Evolutionary conservation across 1,284 basidiomycete genomes (phyloP).

Genomic region (Chalciporus piperatoides): DNA sequence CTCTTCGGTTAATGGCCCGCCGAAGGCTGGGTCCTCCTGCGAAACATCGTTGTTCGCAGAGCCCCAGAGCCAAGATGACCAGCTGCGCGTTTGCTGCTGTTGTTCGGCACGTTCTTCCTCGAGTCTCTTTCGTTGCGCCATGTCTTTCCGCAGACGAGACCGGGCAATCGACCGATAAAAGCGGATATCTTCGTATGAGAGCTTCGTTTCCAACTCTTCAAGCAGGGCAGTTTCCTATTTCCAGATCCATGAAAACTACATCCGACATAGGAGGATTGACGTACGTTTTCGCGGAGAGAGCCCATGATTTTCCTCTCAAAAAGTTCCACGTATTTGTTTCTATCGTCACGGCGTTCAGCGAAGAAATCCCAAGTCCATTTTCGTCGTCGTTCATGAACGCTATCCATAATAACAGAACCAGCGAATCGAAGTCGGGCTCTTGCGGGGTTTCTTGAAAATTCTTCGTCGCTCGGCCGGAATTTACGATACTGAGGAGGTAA

Average conservation of each 20-base stretch:
- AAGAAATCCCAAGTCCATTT: constrained; percentile 96
- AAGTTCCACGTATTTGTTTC: constrained; percentile 78
- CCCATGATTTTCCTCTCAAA: constrained; percentile 78
- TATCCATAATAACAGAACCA: constrained; percentile 75
- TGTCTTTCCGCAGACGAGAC: constrained; percentile 85
- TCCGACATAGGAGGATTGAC: constrained; percentile 14
- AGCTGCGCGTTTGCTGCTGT: constrained; percentile 54
- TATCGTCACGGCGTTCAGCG: constrained; percentile 83
- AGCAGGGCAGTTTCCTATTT: constrained; percentile 61
- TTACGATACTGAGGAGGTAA: constrained; percentile 65
- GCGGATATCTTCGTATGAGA: constrained; percentile 94
- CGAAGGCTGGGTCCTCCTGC: constrained; percentile 52
- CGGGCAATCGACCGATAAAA: constrained; percentile 97
- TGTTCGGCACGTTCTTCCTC: constrained; percentile 65
- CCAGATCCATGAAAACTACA: constrained; percentile 10
- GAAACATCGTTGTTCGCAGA: constrained; percentile 40
- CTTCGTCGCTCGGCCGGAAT: constrained; percentile 65
- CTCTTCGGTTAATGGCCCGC: constrained; percentile 82
- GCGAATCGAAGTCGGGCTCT: constrained; percentile 83
- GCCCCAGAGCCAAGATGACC: constrained; percentile 88
- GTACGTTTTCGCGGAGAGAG: constrained; percentile 46
- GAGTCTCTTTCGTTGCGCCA: constrained; percentile 61
- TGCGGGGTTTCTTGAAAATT: constrained; percentile 64
- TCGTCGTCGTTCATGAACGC: constrained; percentile 80
- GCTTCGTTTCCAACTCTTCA: constrained; percentile 73